Evolutionary conservation across 331 rosid species (phyloP).

Genomic region (Quercus tomentella): DNA sequence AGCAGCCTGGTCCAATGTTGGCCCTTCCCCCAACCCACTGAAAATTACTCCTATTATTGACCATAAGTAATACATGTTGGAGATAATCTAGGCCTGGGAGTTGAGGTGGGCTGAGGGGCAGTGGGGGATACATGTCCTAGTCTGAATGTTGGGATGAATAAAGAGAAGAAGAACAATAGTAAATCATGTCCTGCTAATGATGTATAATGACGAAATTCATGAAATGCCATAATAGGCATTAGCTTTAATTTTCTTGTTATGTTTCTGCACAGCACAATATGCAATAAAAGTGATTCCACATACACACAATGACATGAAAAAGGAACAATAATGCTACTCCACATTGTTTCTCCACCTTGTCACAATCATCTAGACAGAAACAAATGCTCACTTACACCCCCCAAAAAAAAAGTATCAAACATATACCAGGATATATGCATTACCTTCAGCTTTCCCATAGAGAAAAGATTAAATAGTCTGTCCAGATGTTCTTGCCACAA

Average conservation of each 20-base stretch:
- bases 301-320: background rate
- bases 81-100: too few relatives aligned
- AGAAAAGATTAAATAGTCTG: conserved; percentile 56
- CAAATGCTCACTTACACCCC: background rate
- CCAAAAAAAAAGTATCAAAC: background rate
- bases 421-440: conserved; percentile 7
- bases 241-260: background rate
- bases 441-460: conserved; percentile 81
- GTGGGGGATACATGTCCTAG: too few relatives aligned
- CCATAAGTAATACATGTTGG: too few relatives aligned
- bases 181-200: too few relatives aligned
- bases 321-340: background rate
- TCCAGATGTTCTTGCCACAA: conserved; percentile 90
- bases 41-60: background rate
- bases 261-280: background rate
- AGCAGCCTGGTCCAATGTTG: background rate
- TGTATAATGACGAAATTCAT: too few relatives aligned
- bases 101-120: too few relatives aligned
- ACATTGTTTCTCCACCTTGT: background rate
- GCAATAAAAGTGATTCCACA: background rate
- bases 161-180: too few relatives aligned
- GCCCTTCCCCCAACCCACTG: background rate
- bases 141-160: too few relatives aligned
- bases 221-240: too few relatives aligned
- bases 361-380: background rate